Evolutionary conservation across 2,329 filamentous ascomycete genomes (phyloP), one percentile per base, ranked within the genome.

Genomic region (Thielaviopsis populi): DNA sequence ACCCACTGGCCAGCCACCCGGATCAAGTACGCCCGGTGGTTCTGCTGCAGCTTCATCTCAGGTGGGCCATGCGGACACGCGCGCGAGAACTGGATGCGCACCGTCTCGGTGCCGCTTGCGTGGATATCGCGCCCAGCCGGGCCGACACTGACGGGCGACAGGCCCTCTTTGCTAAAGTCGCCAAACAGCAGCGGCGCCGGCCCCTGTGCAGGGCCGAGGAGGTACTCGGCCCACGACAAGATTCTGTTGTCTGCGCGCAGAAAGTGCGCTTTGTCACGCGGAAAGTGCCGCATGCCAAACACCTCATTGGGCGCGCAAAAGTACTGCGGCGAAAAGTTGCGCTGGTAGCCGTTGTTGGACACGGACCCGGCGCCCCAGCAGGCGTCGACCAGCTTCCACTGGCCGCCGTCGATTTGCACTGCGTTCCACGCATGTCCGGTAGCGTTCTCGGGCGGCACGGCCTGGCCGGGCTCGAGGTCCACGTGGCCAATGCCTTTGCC

Each of bases 351-450:
- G 60, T 63, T 68, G 22, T 70, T 77, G 53, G 78, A 74, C 8
- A 95, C 74, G 67, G 83, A 78, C 1, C 92, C 92, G 0, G 92
- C 89, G 46, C 94, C 94, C 94, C 94, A 99, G 72, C 92, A 97
- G 0, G 87, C 75, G 70, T 99, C 94, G 59, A 97, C 76, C 1
- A 97, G 80, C 74, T 96, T 96, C 92, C 92, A 97, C 68, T 84
- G 82, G 1, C 89, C 89, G 30, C 85, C 82, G 69, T 97, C 92
- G 65, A 97, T 90, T 61, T 84, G 81, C 6, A 96, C 89, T 0
- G 88, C 91, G 70, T 96, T 96, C 94, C 94, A 96, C 0, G 94
- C 92, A 73, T 97, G 92, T 0, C 83, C 82, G 4, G 75, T 79
- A 0, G 81, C 75, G 62, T 85, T 76, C 22, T 79, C 80, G 0